phyloP scores from a whole-genome alignment of 768 basidiomycete genomes.

The Mycena pura region DNA sequence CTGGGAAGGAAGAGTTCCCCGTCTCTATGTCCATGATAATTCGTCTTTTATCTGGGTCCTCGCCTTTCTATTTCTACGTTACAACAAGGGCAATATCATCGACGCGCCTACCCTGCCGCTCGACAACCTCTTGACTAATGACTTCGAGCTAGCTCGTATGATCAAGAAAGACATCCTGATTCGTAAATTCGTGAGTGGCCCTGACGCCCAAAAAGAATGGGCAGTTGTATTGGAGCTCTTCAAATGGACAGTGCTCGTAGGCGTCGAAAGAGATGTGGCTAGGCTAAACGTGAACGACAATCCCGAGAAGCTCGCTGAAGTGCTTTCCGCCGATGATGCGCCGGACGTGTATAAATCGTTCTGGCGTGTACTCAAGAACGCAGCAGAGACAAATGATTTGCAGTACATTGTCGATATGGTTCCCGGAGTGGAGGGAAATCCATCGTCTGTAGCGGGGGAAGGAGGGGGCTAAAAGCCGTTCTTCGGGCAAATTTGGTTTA shows the following conservation, averaged over 20 bases:
- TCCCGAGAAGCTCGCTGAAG: background rate
- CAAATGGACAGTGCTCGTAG: background rate
- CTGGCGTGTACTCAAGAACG: background rate
- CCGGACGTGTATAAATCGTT: background rate
- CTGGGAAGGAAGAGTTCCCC: constrained; percentile 23
- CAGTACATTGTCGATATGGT: background rate
- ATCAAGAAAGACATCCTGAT: background rate
- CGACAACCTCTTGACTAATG: background rate
- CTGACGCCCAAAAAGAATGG: background rate
- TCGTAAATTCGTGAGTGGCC: background rate
- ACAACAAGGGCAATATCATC: background rate
- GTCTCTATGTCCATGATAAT: constrained; percentile 39
- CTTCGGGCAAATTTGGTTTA: background rate
- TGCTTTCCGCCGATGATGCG: background rate
- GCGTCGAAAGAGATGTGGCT: background rate
- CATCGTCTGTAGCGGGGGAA: background rate
- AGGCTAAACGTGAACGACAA: background rate
- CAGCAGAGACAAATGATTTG: background rate
- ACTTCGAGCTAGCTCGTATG: background rate
- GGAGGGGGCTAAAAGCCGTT: background rate
- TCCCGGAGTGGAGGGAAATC: background rate
- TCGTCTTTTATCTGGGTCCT: constrained; percentile 42
- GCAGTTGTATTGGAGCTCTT: constrained; percentile 44
- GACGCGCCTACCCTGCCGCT: background rate
- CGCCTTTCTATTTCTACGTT: background rate